These are phyloP conservation scores for Spiraea crenata DNA, from an alignment of 331 rosid species.

Conservation along the genomic window DNA sequence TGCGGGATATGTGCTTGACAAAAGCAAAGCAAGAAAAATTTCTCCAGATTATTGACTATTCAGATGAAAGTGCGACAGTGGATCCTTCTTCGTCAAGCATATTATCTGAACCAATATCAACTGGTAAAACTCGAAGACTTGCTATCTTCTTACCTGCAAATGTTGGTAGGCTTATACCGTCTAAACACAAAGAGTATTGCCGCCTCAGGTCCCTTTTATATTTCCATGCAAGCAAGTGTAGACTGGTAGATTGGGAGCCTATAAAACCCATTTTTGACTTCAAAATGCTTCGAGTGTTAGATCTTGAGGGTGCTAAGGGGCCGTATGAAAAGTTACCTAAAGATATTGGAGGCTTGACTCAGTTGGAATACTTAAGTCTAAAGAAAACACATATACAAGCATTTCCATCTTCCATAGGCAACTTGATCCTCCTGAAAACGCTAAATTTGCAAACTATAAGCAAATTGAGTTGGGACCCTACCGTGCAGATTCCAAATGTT, in stretches of 20 bases:
- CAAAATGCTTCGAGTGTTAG: slow-evolving; percentile 44
- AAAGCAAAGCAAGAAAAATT: not conserved
- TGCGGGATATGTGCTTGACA: not conserved
- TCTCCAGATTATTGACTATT: not conserved
- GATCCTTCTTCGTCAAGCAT: not conserved
- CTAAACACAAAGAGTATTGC: too few species aligned
- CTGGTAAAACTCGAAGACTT: not conserved
- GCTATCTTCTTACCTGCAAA: too few species aligned
- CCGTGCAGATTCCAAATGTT: slow-evolving; percentile 42
- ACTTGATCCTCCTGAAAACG: slow-evolving; percentile 39
- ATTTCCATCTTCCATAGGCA: slow-evolving; percentile 41
- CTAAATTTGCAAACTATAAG: slow-evolving; percentile 17
- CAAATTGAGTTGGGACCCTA: slow-evolving; percentile 17
- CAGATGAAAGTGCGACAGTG: not conserved
- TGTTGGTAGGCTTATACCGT: too few species aligned
- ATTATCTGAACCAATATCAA: not conserved
- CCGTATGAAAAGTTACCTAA: slow-evolving; percentile 26
- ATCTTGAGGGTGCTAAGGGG: slow-evolving; percentile 35
- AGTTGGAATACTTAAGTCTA: slow-evolving; percentile 40
- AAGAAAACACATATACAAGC: slow-evolving; percentile 31
- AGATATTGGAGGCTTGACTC: slow-evolving; percentile 44
- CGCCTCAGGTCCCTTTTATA: slow-evolving; percentile 32
- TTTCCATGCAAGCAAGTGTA: slow-evolving; percentile 18
- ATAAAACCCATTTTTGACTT: slow-evolving; percentile 37
- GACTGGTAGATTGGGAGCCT: slow-evolving; percentile 24